Base-by-base conservation (phyloP, 2,329 filamentous ascomycete species). In the Graphilbum sp. region DNA sequence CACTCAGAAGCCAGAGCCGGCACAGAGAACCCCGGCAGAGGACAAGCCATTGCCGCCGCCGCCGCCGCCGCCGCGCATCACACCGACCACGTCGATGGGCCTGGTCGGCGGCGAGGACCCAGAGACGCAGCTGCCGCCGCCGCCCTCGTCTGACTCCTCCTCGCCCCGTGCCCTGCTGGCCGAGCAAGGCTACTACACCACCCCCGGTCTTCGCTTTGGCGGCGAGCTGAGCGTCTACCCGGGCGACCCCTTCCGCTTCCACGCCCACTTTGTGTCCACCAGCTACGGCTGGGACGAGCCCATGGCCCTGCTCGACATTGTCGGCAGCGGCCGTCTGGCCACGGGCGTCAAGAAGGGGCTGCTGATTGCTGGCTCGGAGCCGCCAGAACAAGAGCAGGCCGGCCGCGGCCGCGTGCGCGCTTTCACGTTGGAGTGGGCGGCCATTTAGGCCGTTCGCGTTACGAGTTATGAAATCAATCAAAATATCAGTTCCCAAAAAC, bases 311-410 rank as follows among this genome's bases (percentile, higher is more conserved):
- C 68, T 95, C 47, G 82, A 94, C 47, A 63, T 98, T 13, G 79
- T 96, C 15, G 80, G 77, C 17, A 86, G 85, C 8, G 90, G 90
- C 5, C 69, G 90, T 47, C 58, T 98, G 45, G 90, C 87, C 0
- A 96, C 90, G 2, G 84, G 84, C 36, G 90, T 96, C 17, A 98
- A 98, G 66, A 98, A 98, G 59, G 83, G 84, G 0, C 95, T 86
- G 50, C 61, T 98, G 38, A 69, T 98, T 41, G 88, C 87, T 7
- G 86, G 84, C 0, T 65, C 71, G 48, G 20, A 19, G 19, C 30
- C 34, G n/a, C n/a, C n/a, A n/a, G n/a, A n/a, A n/a, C n/a, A n/a
- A n/a, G n/a, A n/a, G n/a, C n/a, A n/a, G n/a, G n/a, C n/a, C n/a
- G n/a, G n/a, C n/a, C n/a, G n/a, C n/a, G n/a, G n/a, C n/a, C n/a